Base-by-base conservation (phyloP, 2,329 filamentous ascomycete species). In the Alternaria alternata region DNA sequence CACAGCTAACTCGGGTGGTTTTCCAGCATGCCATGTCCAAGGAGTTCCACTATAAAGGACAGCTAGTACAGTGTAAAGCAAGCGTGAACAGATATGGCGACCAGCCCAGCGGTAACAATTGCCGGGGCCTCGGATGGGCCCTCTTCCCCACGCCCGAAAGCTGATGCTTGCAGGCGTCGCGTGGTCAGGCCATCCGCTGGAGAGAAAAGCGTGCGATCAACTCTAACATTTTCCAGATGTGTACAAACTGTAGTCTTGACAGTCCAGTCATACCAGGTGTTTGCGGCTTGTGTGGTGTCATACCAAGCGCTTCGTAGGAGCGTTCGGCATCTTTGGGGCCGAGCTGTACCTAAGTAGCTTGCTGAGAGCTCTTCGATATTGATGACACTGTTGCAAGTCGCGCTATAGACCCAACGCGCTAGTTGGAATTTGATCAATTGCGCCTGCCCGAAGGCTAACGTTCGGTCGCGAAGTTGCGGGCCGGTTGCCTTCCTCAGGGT, bases 71-170 rank as follows among this genome's bases (percentile, higher is more conserved):
- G 36, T 12, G 12, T 24, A 26, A 26, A 11, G 28, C 11, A 51
- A 38, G 22, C 34, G 34, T 24, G 53, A 32, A 54, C 51, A 47
- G 36, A 32, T 8, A 51, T 55, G 22, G 48, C 43, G 34, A 38
- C 54, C 53, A 60, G 32, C n/a, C 34, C 57, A 41, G 22, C 20
- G 54, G 57, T 47, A 58, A 36, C 24, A 60, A 64, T 64, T 64
- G 64, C 64, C 64, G 64, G 59, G 60, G 54, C 57, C 53, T 59
- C 58, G 54, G 59, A 55, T 44, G 44, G 52, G 48, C 16, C 47
- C 26, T 41, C 53, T 62, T 66, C 64, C 64, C 57, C 64, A 66
- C 57, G 62, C 28, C 64, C 64, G 64, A 64, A 43, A 46, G 16
- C 43, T 51, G 34, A 55, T 44, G 54, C 43, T 52, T 59, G 44